Conservation (phyloP, 495 filamentous ascomycete species). For the Parathielavia appendiculata region DNA sequence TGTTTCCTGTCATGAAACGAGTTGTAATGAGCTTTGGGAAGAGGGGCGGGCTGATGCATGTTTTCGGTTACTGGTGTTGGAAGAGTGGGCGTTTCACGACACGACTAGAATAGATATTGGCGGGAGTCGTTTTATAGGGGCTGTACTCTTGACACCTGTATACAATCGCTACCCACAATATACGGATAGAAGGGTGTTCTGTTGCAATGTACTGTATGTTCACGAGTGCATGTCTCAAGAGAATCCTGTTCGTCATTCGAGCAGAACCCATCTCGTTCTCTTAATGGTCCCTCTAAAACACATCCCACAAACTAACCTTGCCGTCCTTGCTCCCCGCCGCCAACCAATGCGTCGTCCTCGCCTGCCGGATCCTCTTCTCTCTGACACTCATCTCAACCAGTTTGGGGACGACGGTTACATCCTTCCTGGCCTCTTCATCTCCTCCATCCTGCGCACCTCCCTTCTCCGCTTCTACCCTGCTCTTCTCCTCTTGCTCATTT, state of each 20-base stretch:
- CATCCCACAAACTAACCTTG: slow-evolving; percentile 93
- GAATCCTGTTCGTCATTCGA: background rate
- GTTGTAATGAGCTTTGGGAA: background rate
- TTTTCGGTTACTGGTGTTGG: background rate
- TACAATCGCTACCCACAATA: too few relatives aligned
- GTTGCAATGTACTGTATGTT: too few relatives aligned
- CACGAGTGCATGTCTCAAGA: too few relatives aligned
- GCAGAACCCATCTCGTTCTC: background rate
- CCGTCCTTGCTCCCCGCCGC: slow-evolving; percentile 91
- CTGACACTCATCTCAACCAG: slow-evolving; percentile 49
- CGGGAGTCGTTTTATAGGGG: too few relatives aligned
- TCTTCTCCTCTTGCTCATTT: background rate
- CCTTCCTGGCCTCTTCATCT: background rate
- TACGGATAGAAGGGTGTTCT: too few relatives aligned
- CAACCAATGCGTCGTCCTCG: slow-evolving; percentile 76
- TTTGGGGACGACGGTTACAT: slow-evolving; percentile 20
- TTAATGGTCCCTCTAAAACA: slow-evolving; percentile 48
- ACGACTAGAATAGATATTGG: too few relatives aligned
- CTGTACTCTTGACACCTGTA: too few relatives aligned
- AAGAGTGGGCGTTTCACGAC: too few relatives aligned
- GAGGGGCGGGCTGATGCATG: background rate
- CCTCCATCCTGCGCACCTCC: background rate
- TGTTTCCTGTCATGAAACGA: background rate
- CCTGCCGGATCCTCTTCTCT: slow-evolving; percentile 58
- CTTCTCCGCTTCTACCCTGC: background rate